Evolutionary conservation across 164 flowering plant species (phyloP), one percentile per base, ranked within the genome.

Genomic region (Pachysandra terminalis): DNA sequence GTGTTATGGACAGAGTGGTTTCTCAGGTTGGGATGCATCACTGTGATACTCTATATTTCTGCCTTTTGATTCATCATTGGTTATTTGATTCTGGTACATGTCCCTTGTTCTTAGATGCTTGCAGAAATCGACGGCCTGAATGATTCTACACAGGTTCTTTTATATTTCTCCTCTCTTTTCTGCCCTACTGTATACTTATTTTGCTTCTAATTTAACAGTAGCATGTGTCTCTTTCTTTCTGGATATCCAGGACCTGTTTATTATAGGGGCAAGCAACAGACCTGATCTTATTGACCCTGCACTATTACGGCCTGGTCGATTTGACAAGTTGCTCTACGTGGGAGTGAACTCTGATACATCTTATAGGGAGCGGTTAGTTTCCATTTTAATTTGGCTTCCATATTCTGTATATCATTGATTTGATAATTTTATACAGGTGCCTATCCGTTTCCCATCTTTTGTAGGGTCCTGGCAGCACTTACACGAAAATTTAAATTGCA

Each of bases 1-100:
- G 98, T 71, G 98, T 95, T 48, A 95, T 95, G 98, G 97, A 92
- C 75, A 77, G 98, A 76, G 97, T 95, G 56, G 98, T 91, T 77
- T 91, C 98, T 71, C 98, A 95, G 96, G 97, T 93, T 64, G 75
- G 19, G 45, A 3, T 21, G 19, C 23, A 4, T 35, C 49, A 2
- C 17, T 26, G 21, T 51, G 55, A 68, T 60, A 21, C 45, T 21
- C 55, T 35, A 40, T 54, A 8, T 57, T 66, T 28, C 9, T 52
- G 14, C 41, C 53, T 63, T 60, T 56, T 72, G 0, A 27, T 45
- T 74, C 56, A 0, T 19, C 13, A 19, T n/a, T 65, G 28, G n/a
- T 28, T 67, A 41, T 17, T 64, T 72, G 49, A 37, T 25, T 40
- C 0, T 19, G 56, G 14, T 28, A 26, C 52, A 0, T 73, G 56